Conservation (phyloP, 1,284 basidiomycete genomes). For the Moniliophthora roreri region DNA sequence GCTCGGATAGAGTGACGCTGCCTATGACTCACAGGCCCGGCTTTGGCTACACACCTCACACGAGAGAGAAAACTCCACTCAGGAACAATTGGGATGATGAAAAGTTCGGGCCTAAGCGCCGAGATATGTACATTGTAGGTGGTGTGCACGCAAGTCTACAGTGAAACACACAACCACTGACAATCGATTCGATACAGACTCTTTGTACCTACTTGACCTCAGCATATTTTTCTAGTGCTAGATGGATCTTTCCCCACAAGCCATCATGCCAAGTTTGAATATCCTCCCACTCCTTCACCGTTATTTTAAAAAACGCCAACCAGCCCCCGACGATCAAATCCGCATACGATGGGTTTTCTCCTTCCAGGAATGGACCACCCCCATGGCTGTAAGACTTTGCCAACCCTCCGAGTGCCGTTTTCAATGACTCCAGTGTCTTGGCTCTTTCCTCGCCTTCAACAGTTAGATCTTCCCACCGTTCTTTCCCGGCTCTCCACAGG, state of each 20-base stretch:
- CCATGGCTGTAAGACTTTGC: background rate
- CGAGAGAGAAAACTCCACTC: no score
- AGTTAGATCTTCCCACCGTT: conserved; percentile 1
- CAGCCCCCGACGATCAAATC: conserved; percentile 3
- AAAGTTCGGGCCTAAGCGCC: no score
- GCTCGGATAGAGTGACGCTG: no score
- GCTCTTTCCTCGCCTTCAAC: conserved; percentile 1
- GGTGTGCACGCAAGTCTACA: no score
- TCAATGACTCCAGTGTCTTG: background rate
- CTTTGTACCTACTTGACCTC: conserved; percentile 1
- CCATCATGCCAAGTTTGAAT: conserved; percentile 4
- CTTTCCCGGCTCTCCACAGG: conserved; percentile 10
- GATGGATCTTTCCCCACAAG: conserved; percentile 1
- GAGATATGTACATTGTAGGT: no score
- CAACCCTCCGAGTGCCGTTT: background rate
- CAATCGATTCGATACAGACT: background rate
- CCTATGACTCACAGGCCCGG: no score
- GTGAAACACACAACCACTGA: no score
- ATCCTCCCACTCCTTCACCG: conserved; percentile 4
- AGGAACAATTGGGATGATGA: no score
- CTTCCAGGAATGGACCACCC: background rate
- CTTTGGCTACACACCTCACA: no score
- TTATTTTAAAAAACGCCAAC: background rate
- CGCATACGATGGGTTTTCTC: background rate
- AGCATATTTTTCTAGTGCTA: conserved; percentile 1